Base-by-base conservation (phyloP, 257 asterid genomes). In the Rauvolfia tetraphylla region DNA sequence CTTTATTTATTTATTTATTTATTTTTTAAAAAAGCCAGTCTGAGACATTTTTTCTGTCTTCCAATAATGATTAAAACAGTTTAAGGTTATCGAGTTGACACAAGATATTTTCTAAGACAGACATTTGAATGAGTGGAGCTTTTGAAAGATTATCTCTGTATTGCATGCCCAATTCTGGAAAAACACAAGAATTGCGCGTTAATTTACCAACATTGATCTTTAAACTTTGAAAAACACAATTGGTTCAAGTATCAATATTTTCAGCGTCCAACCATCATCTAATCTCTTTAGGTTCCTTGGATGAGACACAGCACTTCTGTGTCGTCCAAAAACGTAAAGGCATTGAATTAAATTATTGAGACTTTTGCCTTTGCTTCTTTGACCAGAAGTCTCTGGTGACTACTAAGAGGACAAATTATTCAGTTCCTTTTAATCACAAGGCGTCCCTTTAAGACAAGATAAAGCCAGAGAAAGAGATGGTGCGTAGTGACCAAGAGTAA, bases 321-420 rank as follows among this genome's bases (percentile, higher is more conserved):
- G 59, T 27, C 49, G 76, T 72, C 77, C 14, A 57, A 51, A 78
- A 53, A 72, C 70, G 74, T 49, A 31, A 63, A 39, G 71, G 31
- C 23, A 73, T 49, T 15, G 81, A 38, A 48, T 46, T 61, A 58
- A 51, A 79, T 79, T 79, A 79, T 79, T 73, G 75, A 73, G 68
- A n/a, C 75, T 63, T 73, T 79, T 67, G 73, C 69, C 31, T 65
- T 79, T 73, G 74, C 42, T 73, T 79, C 31, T 73, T 79, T 79
- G 78, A 74, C 82, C 70, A 57, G 61, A 73, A 66, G 41, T 36
- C 29, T 14, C 7, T 57, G 33, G 27, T 7, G 41, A 59, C 14
- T 12, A 18, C 51, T 12, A 23, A 29, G 41, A 65, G 14, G 74
- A 63, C 78, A 29, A 65, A 22, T 34, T 34, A 51, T 15, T 39